Base-by-base conservation (phyloP, 75 land plant genomes). In the Sequoiadendron giganteum region DNA sequence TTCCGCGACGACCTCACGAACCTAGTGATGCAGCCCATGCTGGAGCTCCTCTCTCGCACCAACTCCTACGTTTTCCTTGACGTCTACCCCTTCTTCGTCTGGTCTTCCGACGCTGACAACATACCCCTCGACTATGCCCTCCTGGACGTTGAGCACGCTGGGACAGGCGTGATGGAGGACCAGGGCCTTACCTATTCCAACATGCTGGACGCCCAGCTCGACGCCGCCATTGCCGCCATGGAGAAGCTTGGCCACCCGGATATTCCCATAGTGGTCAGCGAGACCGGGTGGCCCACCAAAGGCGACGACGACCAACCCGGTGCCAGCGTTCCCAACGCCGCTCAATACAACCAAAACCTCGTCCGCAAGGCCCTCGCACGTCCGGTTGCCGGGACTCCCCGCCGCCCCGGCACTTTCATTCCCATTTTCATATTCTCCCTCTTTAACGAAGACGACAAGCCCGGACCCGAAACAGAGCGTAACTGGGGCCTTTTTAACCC, bases 271-370 rank as follows among this genome's bases (percentile, higher is more conserved):
- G 89, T 90, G 73, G 90, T 95, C 47, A 84, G 93, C 55, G 97
- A 95, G 90, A 94, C 93, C 2, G 97, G 97, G 65, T 95, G 97
- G 97, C 97, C 97, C 9, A 89, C 90, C 34, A 76, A 85, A 10
- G 96, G 96, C 0, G 92, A 91, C 38, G 83, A 79, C 0, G 80
- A 54, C 13, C 86, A 89, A 75, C 32, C 47, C 0, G 88, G 87
- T 1, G 87, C 91, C 61, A 89, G 30, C 78, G 39, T 93, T 15
- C 75, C 48, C 61, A 90, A 90, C 30, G 94, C 94, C 13, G 49
- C 86, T 25, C 79, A 80, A n/a, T 93, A 90, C 89, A 92, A 90
- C 89, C 85, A 82, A 72, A 88, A 92, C 68, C 89, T 93, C n/a
- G 87, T 92, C 56, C 21, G 55, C 6, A 87, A 89, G 32, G 90